Percentiles rank a stretch among this genome's conserved stretches.
Conservation (phyloP, 495 filamentous ascomycete genomes). For the Trypethelium eluteriae region DNA sequence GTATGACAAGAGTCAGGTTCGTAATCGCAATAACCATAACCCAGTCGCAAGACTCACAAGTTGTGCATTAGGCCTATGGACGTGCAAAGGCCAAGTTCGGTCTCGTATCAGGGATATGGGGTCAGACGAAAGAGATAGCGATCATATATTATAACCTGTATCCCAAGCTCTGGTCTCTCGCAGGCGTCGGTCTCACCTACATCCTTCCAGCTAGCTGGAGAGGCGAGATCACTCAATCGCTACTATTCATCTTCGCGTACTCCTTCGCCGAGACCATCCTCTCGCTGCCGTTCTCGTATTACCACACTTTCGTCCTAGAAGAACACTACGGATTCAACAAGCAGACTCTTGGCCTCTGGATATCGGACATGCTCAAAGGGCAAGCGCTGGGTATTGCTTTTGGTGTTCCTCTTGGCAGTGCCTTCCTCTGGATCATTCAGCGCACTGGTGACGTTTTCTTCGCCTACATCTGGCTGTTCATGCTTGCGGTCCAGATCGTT, state of each 20-base stretch:
- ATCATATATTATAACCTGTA: conserved; percentile 87
- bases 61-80: conserved; percentile 63
- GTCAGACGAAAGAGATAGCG: conserved; percentile 74
- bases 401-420: conserved; percentile 77
- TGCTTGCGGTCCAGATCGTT: conserved; percentile 76
- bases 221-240: conserved; percentile 88
- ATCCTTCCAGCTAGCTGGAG: conserved; percentile 57
- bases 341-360: conserved; percentile 79
- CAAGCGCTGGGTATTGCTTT: conserved; percentile 73
- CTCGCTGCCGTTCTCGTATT: conserved; percentile 74
- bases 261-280: conserved; percentile 69
- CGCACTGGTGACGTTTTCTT: conserved; percentile 88
- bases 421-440: conserved; percentile 83
- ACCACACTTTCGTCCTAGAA: conserved; percentile 90
- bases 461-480: conserved; percentile 95
- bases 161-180: conserved; percentile 78
- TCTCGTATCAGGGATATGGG: conserved; percentile 69
- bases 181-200: conserved; percentile 62
- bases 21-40: conserved; percentile 13
- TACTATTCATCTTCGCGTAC: conserved; percentile 85
- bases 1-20: conserved; percentile 86
- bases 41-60: conserved; percentile 14
- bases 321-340: conserved; percentile 99
- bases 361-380: conserved; percentile 86
- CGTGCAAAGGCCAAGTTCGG: conserved; percentile 88